Percentiles rank a stretch among this genome's conserved stretches.
phyloP scores from a whole-genome alignment of 1,284 basidiomycete species.

The Ganoderma multipileum region DNA sequence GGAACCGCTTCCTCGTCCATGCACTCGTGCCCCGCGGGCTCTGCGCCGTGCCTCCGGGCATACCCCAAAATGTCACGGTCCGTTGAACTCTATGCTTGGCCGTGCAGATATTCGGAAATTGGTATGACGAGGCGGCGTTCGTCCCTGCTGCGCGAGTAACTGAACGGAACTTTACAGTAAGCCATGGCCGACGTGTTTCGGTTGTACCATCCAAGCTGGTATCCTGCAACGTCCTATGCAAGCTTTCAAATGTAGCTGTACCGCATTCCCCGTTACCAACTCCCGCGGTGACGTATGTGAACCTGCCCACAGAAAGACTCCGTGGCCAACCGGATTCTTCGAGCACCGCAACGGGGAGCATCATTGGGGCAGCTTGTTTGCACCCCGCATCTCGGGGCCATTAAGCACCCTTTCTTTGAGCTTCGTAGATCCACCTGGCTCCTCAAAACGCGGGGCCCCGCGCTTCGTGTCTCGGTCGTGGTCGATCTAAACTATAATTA shows the following conservation, averaged over 20 bases:
- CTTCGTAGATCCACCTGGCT: constrained; percentile 4
- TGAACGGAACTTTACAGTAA: not conserved
- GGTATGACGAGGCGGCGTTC: not conserved
- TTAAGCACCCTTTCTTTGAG: constrained; percentile 5
- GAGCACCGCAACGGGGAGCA: constrained; percentile 5
- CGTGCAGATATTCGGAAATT: not conserved
- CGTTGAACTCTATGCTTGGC: not conserved
- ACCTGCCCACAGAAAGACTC: not conserved
- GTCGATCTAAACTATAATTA: not conserved
- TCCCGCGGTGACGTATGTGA: not conserved
- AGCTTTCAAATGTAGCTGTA: not conserved
- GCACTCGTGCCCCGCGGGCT: not conserved
- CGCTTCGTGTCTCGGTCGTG: constrained; percentile 5
- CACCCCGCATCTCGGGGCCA: constrained; percentile 8
- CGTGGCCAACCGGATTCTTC: not conserved
- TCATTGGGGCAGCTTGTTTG: not conserved
- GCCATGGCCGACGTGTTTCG: not conserved
- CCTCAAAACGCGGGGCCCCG: constrained; percentile 13
- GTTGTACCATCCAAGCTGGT: not conserved
- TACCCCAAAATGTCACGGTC: not conserved
- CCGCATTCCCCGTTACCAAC: not conserved
- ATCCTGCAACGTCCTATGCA: not conserved
- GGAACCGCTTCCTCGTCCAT: not conserved
- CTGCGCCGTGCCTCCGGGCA: not conserved
- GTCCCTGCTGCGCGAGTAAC: not conserved